Percentiles rank a stretch among this genome's conserved stretches.
These are phyloP conservation scores for Endoconidiophora laricicola DNA, from an alignment of 2,329 filamentous ascomycete species.

Conservation along the genomic window DNA sequence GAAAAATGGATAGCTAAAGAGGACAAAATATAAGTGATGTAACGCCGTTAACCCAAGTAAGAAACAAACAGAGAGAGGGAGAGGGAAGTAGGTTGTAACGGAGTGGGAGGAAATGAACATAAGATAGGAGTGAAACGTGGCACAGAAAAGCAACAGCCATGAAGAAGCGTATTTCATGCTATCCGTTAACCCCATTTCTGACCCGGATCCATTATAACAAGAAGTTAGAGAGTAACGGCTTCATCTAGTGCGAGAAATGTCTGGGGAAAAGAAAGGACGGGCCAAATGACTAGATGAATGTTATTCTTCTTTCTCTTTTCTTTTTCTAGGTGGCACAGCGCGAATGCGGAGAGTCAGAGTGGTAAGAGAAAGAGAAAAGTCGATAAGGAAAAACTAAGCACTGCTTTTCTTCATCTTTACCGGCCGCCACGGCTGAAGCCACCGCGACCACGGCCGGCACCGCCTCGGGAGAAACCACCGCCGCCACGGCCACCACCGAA, in stretches of 20 bases:
- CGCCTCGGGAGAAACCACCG: conserved; percentile 10
- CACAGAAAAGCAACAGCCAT: too few relatives aligned
- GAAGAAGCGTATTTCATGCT: too few relatives aligned
- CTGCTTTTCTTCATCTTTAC: conserved; percentile 3
- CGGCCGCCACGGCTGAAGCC: conserved; percentile 13
- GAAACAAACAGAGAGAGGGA: neutral
- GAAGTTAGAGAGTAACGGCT: too few relatives aligned
- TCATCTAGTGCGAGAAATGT: too few relatives aligned
- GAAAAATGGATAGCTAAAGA: conserved; percentile 8
- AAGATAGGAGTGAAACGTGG: neutral
- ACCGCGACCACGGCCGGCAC: conserved; percentile 20
- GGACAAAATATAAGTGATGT: conserved; percentile 13
- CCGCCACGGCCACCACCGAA: conserved; percentile 17
- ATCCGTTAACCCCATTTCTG: too few relatives aligned
- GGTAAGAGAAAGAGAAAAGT: neutral
- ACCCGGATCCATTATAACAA: too few relatives aligned
- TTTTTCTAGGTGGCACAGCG: too few relatives aligned
- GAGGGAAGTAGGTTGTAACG: neutral
- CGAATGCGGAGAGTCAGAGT: too few relatives aligned
- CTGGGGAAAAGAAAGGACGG: too few relatives aligned
- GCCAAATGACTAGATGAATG: too few relatives aligned
- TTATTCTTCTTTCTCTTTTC: too few relatives aligned
- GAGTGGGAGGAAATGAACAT: neutral
- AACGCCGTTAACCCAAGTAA: conserved; percentile 13
- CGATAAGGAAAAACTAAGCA: neutral